These are phyloP conservation scores for Malus hybrid DNA, from an alignment of 331 rosid genomes.

Conservation along the genomic window DNA sequence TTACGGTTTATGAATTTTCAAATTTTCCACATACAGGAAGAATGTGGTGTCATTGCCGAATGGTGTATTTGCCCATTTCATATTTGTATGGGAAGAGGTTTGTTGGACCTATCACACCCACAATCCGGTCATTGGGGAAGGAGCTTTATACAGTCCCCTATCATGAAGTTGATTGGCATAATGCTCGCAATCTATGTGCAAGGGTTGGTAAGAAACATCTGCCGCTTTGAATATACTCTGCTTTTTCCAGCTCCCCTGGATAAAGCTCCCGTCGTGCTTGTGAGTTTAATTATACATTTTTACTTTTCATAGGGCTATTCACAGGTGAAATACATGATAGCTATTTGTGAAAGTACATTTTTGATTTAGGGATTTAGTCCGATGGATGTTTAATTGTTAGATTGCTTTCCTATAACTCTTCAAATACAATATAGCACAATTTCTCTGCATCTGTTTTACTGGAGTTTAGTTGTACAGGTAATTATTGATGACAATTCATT, in stretches of 20 bases:
- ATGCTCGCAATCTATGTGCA: constrained; percentile 10
- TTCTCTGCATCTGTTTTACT: background rate
- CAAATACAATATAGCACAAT: background rate
- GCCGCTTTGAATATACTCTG: background rate
- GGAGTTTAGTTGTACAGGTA: background rate
- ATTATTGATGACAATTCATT: background rate
- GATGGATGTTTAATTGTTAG: background rate
- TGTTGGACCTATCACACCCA: constrained; percentile 16
- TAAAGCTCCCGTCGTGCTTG: background rate
- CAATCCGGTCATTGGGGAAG: constrained; percentile 7
- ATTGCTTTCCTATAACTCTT: background rate
- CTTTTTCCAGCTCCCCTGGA: background rate
- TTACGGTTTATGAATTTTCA: background rate
- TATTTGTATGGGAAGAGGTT: constrained; percentile 18
- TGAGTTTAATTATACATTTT: background rate
- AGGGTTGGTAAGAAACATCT: constrained; percentile 3
- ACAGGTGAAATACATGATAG: background rate
- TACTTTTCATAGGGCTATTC: background rate
- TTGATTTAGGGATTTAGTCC: background rate
- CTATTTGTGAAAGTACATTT: background rate
- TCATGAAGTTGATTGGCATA: constrained; percentile 12
- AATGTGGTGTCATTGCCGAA: constrained; percentile 16
- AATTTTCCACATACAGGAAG: background rate
- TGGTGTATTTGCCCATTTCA: constrained; percentile 18
- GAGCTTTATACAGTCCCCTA: constrained; percentile 12